These are phyloP conservation scores for Cladorrhinum sp. DNA, from an alignment of 2,329 filamentous ascomycete genomes.

Conservation along the genomic window DNA sequence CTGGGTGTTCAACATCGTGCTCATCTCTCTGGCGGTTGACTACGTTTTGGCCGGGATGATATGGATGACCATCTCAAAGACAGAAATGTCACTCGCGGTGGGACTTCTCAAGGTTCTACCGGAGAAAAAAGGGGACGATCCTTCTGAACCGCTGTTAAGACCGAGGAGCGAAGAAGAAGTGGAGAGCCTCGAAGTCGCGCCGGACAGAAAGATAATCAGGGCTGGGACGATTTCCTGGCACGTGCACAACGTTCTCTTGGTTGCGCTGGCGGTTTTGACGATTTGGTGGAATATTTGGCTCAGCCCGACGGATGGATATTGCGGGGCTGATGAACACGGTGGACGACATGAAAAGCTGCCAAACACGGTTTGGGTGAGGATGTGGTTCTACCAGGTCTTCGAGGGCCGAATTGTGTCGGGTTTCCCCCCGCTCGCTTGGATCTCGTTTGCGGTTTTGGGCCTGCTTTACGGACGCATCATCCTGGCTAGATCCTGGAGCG, in stretches of 20 bases:
- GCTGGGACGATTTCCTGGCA: constrained; percentile 38
- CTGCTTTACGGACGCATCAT: constrained; percentile 43
- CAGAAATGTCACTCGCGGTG: constrained; percentile 34
- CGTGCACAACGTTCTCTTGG: constrained; percentile 38
- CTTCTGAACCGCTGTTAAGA: constrained; percentile 32
- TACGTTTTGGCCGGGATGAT: constrained; percentile 43
- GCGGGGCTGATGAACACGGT: too few relatives aligned
- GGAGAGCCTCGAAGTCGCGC: constrained; percentile 17
- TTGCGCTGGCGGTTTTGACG: constrained; percentile 35
- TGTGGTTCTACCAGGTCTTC: constrained; percentile 42
- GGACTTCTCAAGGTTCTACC: constrained; percentile 27
- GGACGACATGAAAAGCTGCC: constrained; percentile 11
- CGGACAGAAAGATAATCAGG: constrained; percentile 24
- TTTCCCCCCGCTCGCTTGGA: constrained; percentile 46
- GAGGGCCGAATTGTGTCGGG: constrained; percentile 34
- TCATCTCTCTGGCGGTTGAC: constrained; percentile 45
- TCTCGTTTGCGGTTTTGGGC: constrained; percentile 45
- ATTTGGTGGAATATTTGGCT: constrained; percentile 49
- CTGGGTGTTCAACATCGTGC: constrained; percentile 43
- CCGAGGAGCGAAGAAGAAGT: background rate
- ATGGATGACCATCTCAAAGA: constrained; percentile 37
- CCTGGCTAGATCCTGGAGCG: constrained; percentile 33
- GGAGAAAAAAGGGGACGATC: constrained; percentile 27
- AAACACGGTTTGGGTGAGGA: constrained; percentile 28
- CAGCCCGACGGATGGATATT: constrained; percentile 39